Evolutionary conservation across 495 filamentous ascomycete species (phyloP).

Genomic region (Trichocladium uniseriatum): DNA sequence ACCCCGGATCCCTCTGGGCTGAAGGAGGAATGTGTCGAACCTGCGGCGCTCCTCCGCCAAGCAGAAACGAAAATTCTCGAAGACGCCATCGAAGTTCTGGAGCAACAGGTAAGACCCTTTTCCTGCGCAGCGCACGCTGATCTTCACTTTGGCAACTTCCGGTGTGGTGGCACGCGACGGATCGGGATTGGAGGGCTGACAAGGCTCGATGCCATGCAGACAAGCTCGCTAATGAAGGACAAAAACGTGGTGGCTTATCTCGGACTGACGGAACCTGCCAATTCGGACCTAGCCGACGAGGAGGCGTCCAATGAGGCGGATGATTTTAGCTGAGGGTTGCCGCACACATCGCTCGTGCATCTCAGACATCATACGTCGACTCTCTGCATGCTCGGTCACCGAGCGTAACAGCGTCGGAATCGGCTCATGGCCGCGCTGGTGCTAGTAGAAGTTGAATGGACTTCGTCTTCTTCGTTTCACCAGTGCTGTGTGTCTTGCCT

Average conservation of each 20-base stretch:
- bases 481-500: too few relatives aligned
- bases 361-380: too few relatives aligned
- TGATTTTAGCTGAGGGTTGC: constrained; percentile 34
- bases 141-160: too few relatives aligned
- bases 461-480: too few relatives aligned
- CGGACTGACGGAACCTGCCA: constrained; percentile 31
- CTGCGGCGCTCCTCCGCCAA: constrained; percentile 38
- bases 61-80: constrained; percentile 53
- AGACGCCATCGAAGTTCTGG: constrained; percentile 43
- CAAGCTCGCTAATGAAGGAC: constrained; percentile 25
- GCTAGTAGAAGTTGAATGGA: too few relatives aligned
- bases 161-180: background rate
- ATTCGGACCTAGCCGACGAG: constrained; percentile 25
- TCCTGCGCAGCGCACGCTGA: too few relatives aligned
- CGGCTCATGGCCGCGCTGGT: too few relatives aligned
- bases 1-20: background rate
- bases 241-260: constrained; percentile 37
- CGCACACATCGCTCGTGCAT: too few relatives aligned
- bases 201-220: constrained; percentile 27
- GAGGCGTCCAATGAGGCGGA: constrained; percentile 37
- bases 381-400: too few relatives aligned
- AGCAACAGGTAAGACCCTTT: constrained; percentile 59
- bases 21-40: constrained; percentile 35
- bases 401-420: too few relatives aligned
- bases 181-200: constrained; percentile 20